phyloP scores from a whole-genome alignment of 2,329 filamentous ascomycete genomes.

The Pleomassaria siparia region DNA sequence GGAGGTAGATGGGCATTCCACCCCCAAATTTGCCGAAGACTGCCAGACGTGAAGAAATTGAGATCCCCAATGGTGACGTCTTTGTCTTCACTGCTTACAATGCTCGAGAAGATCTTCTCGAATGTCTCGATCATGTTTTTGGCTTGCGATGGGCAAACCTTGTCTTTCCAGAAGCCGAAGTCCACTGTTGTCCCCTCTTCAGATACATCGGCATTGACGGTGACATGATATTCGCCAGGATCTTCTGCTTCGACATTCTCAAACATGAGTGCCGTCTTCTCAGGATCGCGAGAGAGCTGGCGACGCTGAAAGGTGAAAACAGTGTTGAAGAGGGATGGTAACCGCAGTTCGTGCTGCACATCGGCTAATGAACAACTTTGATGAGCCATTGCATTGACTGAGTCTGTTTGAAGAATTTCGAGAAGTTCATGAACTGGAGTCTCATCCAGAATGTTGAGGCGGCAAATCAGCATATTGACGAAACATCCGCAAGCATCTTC shows the following conservation, averaged over 20 bases:
- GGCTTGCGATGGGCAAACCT: constrained; percentile 27
- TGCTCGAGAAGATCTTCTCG: constrained; percentile 24
- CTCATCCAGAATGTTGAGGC: constrained; percentile 43
- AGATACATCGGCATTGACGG: constrained; percentile 36
- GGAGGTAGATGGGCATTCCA: constrained; percentile 33
- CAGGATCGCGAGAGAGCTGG: constrained; percentile 22
- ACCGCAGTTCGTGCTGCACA: constrained; percentile 39
- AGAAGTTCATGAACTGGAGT: constrained; percentile 44
- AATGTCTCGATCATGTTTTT: constrained; percentile 34
- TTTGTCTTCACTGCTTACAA: constrained; percentile 18
- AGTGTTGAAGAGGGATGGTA: constrained; percentile 40
- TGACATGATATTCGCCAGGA: constrained; percentile 39
- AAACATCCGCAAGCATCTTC: constrained; percentile 55
- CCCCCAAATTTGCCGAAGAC: constrained; percentile 24
- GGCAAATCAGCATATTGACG: constrained; percentile 59
- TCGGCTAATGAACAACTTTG: constrained; percentile 51
- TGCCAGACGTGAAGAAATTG: constrained; percentile 24
- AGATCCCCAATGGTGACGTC: constrained; percentile 26
- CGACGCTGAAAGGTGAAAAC: constrained; percentile 41
- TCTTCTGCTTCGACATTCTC: constrained; percentile 40
- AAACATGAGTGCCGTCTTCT: constrained; percentile 29
- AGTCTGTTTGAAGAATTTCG: constrained; percentile 49
- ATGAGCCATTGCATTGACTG: constrained; percentile 50
- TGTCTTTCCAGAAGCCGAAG: constrained; percentile 37
- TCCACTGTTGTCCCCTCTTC: constrained; percentile 32